These are phyloP conservation scores for Paraleonurus japonicus DNA, from an alignment of 257 asterid genomes.

Conservation along the genomic window DNA sequence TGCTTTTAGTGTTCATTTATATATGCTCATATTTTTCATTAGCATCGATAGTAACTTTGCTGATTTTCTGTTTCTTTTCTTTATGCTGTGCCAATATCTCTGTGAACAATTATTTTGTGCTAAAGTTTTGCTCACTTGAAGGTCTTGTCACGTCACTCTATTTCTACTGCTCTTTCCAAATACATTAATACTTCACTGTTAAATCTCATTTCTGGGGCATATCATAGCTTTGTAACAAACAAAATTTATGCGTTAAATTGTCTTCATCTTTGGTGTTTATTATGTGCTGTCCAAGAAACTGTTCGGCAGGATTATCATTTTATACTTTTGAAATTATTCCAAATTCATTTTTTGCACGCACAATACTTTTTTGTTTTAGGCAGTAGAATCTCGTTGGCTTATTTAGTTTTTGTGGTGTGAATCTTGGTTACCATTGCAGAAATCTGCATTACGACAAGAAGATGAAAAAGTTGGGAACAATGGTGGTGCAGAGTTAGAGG, in stretches of 20 bases:
- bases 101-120: not conserved
- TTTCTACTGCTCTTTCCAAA: not conserved
- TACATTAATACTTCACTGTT: not conserved
- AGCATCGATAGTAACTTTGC: not conserved
- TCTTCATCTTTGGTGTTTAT: not conserved
- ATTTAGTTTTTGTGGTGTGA: not conserved
- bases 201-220: not conserved
- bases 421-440: conserved; percentile 36
- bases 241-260: not conserved
- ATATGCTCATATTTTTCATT: conserved; percentile 10
- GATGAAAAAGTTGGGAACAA: conserved; percentile 32
- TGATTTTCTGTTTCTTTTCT: not conserved
- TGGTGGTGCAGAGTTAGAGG: conserved; percentile 29
- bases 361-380: not conserved
- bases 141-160: not conserved
- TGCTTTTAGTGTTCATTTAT: not conserved
- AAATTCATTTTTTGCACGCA: not conserved
- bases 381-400: not conserved
- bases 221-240: not conserved
- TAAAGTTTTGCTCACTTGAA: not conserved
- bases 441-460: conserved; percentile 24
- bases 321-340: not conserved
- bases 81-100: not conserved
- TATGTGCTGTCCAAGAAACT: conserved; percentile 5
- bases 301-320: not conserved